A percentile compares a stretch with the other conserved stretches of the same genome.
Conservation (phyloP, 1,284 basidiomycete species). For the Irpex rosettiformis region DNA sequence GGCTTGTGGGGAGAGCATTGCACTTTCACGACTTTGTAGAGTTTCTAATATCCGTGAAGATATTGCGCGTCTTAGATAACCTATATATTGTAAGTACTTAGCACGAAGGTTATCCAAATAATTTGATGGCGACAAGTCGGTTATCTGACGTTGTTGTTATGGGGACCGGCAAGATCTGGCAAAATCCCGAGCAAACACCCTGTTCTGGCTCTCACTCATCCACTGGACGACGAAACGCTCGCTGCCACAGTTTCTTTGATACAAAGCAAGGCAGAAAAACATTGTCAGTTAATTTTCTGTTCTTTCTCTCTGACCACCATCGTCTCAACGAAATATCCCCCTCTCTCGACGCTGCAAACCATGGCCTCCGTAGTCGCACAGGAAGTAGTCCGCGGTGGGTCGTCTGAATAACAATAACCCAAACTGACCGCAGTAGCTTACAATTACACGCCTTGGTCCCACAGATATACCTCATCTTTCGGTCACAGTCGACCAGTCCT, state of each 20-base stretch:
- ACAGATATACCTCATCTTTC: constrained; percentile 37
- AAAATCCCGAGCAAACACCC: neutral
- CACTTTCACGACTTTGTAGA: neutral
- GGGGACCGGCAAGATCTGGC: neutral
- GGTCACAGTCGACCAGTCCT: constrained; percentile 39
- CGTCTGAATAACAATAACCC: constrained; percentile 40
- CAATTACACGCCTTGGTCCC: constrained; percentile 3
- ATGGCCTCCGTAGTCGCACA: constrained; percentile 21
- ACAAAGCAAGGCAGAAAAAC: neutral
- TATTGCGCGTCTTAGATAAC: neutral
- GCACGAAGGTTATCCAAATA: neutral
- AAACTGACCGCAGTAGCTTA: constrained; percentile 45
- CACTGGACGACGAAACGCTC: neutral
- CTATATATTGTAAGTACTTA: neutral
- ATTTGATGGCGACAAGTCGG: neutral
- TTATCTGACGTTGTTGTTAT: neutral
- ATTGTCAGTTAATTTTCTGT: neutral
- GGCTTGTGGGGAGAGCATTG: neutral
- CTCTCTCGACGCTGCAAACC: neutral
- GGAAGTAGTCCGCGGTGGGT: constrained; percentile 16
- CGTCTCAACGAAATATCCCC: neutral
- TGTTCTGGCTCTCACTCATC: neutral
- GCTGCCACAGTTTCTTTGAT: neutral
- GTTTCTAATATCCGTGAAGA: neutral
- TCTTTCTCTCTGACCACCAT: neutral